A percentile compares a stretch with the other conserved stretches of the same genome.
These are phyloP conservation scores for Vicia faba DNA, from an alignment of 306 rosid species.

Conservation along the genomic window DNA sequence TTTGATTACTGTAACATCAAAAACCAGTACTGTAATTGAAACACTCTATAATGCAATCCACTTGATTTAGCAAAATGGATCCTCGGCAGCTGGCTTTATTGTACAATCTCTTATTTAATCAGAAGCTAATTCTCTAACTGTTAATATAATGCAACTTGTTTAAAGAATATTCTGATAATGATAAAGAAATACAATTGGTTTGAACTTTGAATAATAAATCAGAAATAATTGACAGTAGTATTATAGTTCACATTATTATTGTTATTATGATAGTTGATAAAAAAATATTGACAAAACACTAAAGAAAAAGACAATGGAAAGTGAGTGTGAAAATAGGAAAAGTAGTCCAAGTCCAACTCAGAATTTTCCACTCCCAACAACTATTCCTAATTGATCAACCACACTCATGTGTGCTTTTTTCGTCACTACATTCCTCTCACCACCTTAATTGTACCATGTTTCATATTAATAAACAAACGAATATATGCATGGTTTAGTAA, in stretches of 20 bases:
- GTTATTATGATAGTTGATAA: background rate
- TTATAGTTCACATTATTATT: background rate
- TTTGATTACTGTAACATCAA: background rate
- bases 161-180: background rate
- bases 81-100: too few species aligned
- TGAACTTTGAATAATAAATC: background rate
- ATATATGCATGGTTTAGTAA: too few species aligned
- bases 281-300: conserved; percentile 11
- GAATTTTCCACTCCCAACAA: conserved; percentile 32
- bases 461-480: conserved; percentile 5
- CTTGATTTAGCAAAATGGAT: too few species aligned
- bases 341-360: conserved; percentile 25
- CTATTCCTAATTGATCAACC: conserved; percentile 31
- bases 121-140: background rate
- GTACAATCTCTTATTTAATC: background rate
- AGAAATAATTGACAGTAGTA: conserved; percentile 8
- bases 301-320: conserved; percentile 32
- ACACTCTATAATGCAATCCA: too few species aligned
- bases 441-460: conserved; percentile 21
- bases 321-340: conserved; percentile 28
- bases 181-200: conserved; percentile 4
- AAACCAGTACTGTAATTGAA: background rate
- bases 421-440: conserved; percentile 31
- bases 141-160: conserved; percentile 2
- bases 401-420: conserved; percentile 20